phyloP scores from a whole-genome alignment of 768 basidiomycete species.

The Pleurotus djamor region DNA sequence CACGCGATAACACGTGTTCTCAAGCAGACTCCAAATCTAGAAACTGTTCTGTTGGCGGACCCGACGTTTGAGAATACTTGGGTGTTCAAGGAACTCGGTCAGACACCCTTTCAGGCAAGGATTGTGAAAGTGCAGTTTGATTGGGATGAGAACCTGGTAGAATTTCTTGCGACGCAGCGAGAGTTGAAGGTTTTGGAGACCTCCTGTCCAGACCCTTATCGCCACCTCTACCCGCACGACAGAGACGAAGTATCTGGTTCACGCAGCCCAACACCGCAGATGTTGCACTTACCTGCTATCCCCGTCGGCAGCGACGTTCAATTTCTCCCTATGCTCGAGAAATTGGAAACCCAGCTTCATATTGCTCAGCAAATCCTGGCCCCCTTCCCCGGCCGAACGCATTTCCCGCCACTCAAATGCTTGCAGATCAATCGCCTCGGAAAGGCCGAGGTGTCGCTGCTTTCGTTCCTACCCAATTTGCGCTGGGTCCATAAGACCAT shows the following conservation, averaged over 20 bases:
- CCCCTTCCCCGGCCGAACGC: neutral
- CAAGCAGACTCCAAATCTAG: neutral
- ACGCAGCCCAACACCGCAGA: neutral
- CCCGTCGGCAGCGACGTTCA: neutral
- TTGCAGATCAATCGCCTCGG: neutral
- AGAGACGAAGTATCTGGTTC: neutral
- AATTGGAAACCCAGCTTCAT: neutral
- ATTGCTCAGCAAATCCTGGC: conserved; percentile 1
- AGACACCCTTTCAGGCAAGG: neutral
- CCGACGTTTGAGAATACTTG: neutral
- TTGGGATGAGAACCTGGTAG: conserved; percentile 1
- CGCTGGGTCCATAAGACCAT: conserved; percentile 2
- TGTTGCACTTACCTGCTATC: neutral
- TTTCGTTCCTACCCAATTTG: neutral
- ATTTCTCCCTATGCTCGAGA: neutral
- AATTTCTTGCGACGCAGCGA: neutral
- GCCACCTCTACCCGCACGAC: neutral
- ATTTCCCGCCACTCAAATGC: neutral
- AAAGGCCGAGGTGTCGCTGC: neutral
- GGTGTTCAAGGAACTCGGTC: neutral
- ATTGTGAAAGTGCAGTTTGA: neutral
- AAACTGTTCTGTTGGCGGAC: neutral
- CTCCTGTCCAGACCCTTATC: neutral
- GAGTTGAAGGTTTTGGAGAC: neutral
- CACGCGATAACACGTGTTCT: neutral